Base-by-base conservation (phyloP, 2,329 filamentous ascomycete species). In the Colletotrichum karsti region DNA sequence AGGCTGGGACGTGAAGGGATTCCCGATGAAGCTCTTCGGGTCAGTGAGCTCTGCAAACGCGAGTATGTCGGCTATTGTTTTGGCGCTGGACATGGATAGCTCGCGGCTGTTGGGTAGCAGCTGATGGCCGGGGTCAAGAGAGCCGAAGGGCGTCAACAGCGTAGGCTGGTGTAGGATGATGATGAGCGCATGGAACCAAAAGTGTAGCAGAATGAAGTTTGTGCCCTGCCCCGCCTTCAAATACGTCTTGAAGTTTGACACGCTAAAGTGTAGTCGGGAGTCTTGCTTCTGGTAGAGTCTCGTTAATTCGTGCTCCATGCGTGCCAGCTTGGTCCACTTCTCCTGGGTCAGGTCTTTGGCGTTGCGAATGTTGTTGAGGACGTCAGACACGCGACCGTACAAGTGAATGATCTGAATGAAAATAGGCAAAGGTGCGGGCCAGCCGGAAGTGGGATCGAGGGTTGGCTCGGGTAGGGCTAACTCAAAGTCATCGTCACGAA, bases 121-220 rank as follows among this genome's bases (percentile, higher is more conserved):
- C 63, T 94, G 91, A 55, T 93, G 86, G 59, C 92, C 90, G 63
- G 81, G 82, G 48, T 80, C 82, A 35, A 86, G 76, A 13, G 83
- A 80, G n/a, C 84, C 85, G 73, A 96, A 94, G 0, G 92, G 93
- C 53, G 93, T 92, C 59, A 97, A 82, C 2, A 97, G 82, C 0
- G 93, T 95, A 0, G 94, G 94, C 71, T 95, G 93, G 74, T 97
- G 93, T 5, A 97, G 83, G 4, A 97, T 87, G 67, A 97, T 93
- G 71, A 97, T 95, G 30, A 96, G 82, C 0, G 93, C 93, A 71
- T 97, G 93, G 73, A 95, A 95, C 93, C 93, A 97, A 76, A 94
- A 93, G 76, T 97, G 93, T 24, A 97, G 82, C 9, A 97, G 82
- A 54, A 97, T 92, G 70, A 97, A 97, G 44, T 93, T 96, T 0